A percentile compares a stretch with the other conserved stretches of the same genome.
These are phyloP conservation scores for Sarocladiaceae sp. DNA, from an alignment of 2,329 filamentous ascomycete genomes.

Conservation along the genomic window DNA sequence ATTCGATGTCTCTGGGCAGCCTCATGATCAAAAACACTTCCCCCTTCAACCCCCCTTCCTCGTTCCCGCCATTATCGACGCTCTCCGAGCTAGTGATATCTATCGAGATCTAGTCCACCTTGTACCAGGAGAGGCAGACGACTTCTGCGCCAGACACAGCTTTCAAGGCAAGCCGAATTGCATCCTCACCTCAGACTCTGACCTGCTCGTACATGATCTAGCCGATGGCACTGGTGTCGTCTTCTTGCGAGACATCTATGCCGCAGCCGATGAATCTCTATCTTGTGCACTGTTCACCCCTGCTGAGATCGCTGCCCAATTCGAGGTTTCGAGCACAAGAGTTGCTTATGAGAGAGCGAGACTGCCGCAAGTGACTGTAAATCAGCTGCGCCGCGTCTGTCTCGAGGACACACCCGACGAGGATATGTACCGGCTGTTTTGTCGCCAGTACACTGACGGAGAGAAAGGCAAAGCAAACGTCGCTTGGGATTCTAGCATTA, in stretches of 20 bases:
- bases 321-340: slow-evolving; percentile 31
- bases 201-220: slow-evolving; percentile 71
- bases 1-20: slow-evolving; percentile 18
- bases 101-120: slow-evolving; percentile 44
- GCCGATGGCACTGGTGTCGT: slow-evolving; percentile 54
- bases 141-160: slow-evolving; percentile 62
- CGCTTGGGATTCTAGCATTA: background rate
- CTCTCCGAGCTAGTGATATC: slow-evolving; percentile 40
- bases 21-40: slow-evolving; percentile 13
- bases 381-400: slow-evolving; percentile 24
- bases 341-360: slow-evolving; percentile 29
- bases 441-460: background rate
- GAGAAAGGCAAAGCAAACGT: background rate
- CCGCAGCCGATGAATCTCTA: slow-evolving; percentile 18
- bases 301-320: slow-evolving; percentile 30
- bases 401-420: background rate
- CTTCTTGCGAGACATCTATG: slow-evolving; percentile 60
- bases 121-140: slow-evolving; percentile 80
- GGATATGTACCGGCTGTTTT: slow-evolving; percentile 5
- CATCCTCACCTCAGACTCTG: slow-evolving; percentile 79
- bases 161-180: slow-evolving; percentile 45
- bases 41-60: slow-evolving; percentile 60
- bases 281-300: slow-evolving; percentile 24
- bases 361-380: slow-evolving; percentile 21
- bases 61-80: slow-evolving; percentile 70